Percentiles rank a stretch among this genome's conserved stretches.
phyloP scores from a whole-genome alignment of 1,284 basidiomycete genomes.

The Termitomyces sp. region DNA sequence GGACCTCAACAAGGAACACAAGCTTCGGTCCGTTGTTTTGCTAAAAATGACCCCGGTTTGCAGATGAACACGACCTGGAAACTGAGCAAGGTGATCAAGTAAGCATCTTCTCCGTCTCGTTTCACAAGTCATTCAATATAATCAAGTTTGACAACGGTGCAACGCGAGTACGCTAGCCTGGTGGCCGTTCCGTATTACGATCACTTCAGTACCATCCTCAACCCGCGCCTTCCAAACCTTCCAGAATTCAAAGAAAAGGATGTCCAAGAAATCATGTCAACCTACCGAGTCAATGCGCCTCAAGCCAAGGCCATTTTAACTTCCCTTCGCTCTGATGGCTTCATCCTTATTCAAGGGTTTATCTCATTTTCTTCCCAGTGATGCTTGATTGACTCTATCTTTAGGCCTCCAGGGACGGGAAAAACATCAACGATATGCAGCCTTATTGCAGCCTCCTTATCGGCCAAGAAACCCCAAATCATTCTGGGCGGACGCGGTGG shows the following conservation, averaged over 20 bases:
- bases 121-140: neutral
- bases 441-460: conserved; percentile 82
- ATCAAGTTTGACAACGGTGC: conserved; percentile 79
- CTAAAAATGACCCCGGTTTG: conserved; percentile 54
- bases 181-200: conserved; percentile 83
- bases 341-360: conserved; percentile 94
- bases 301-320: conserved; percentile 89
- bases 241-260: conserved; percentile 48
- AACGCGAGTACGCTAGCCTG: conserved; percentile 90
- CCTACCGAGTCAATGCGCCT: conserved; percentile 84
- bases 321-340: conserved; percentile 72
- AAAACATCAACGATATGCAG: conserved; percentile 99
- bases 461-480: conserved; percentile 22
- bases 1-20: conserved; percentile 52
- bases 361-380: neutral
- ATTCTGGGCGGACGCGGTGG: conserved; percentile 8
- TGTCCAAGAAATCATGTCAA: conserved; percentile 63
- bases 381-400: conserved; percentile 7
- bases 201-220: conserved; percentile 65
- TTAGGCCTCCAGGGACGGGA: conserved; percentile 93
- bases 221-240: conserved; percentile 53
- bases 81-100: conserved; percentile 83
- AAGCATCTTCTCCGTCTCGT: conserved; percentile 7
- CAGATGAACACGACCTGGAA: conserved; percentile 67
- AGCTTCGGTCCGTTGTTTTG: conserved; percentile 46